These are phyloP conservation scores for Bipolaris sorokiniana DNA, from an alignment of 2,329 filamentous ascomycete species.

Conservation along the genomic window DNA sequence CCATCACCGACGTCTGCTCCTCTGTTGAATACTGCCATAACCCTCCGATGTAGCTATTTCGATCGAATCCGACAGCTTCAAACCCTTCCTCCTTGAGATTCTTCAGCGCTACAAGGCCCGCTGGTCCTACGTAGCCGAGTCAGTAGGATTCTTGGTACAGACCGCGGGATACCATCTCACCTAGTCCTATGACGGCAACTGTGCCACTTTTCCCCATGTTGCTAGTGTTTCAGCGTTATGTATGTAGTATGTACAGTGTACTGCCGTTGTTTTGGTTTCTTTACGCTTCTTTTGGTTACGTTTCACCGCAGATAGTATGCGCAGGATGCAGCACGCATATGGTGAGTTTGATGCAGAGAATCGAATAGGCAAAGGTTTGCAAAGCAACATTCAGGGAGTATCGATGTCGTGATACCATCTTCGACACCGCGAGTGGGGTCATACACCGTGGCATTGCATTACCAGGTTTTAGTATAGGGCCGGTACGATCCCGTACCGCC, in stretches of 20 bases:
- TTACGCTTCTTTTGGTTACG: no score
- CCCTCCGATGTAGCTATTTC: slow-evolving; percentile 29
- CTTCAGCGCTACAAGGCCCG: slow-evolving; percentile 25
- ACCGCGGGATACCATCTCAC: not conserved
- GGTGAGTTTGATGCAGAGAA: not conserved
- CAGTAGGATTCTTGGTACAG: not conserved
- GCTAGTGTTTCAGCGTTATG: not conserved
- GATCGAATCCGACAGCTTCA: slow-evolving; percentile 28
- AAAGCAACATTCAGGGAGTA: not conserved
- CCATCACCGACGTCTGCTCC: slow-evolving; percentile 30
- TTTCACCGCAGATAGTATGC: not conserved
- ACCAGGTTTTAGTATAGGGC: no score
- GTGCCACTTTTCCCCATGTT: slow-evolving; percentile 3
- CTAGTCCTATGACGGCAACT: slow-evolving; percentile 23
- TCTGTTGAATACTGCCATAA: slow-evolving; percentile 30
- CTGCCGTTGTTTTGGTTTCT: not conserved
- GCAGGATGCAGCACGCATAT: not conserved
- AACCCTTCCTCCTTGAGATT: slow-evolving; percentile 32
- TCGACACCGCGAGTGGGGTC: not conserved
- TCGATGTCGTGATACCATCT: not conserved
- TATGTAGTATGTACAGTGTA: no score
- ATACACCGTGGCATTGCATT: not conserved
- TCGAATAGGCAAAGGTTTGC: not conserved
- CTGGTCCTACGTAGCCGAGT: slow-evolving; percentile 11
- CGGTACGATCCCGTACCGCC: no score